Base-by-base conservation (phyloP, 305 asterid genomes). In the Striga hermonthica region DNA sequence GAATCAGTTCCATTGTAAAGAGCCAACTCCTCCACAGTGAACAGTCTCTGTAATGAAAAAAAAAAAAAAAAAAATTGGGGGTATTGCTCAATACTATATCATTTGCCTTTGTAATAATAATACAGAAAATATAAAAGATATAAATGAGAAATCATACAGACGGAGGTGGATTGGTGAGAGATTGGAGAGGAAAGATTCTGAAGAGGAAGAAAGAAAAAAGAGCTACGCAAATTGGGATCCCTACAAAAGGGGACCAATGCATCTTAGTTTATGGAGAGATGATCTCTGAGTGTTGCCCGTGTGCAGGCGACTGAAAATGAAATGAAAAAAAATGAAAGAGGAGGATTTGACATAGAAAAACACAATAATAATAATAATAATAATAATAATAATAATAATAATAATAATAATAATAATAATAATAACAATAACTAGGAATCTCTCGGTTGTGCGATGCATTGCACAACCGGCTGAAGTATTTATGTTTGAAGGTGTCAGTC, bases 1-100 rank as follows among this genome's bases (percentile, higher is more conserved):
- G 86, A 79, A 73, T 82, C 82, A 43, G 90, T 72, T 54, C 96
- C 98, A 81, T 88, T 91, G 75, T 81, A 79, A 57, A 64, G 76
- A 66, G 91, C 76, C 64, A 91, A 82, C 52, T 83, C 87, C 66
- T 83, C 90, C 14, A 64, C 82, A 52, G 80, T 71, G 76, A 85
- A 88, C 16, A 91, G 31, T 74, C 79, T 85, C 88, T 82, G 81
- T 22, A 22, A 22, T 0, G 54, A 4, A 12, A n/a, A 54, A 54
- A 6, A 73, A 65, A 7, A 34, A 13, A 49, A 59, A 34, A 0
- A 5, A 55, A 28, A 8, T 55, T 37, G 10, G 39, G 9, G 7
- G 16, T 37, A 1, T 57, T 22, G 35, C 31, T 22, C 2, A 22
- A 22, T 22, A 22, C 31, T 22, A 22, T 22, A 22, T 22, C 31